These are phyloP conservation scores for Phialophora verrucosa DNA, from an alignment of 2,329 filamentous ascomycete genomes.

Conservation along the genomic window DNA sequence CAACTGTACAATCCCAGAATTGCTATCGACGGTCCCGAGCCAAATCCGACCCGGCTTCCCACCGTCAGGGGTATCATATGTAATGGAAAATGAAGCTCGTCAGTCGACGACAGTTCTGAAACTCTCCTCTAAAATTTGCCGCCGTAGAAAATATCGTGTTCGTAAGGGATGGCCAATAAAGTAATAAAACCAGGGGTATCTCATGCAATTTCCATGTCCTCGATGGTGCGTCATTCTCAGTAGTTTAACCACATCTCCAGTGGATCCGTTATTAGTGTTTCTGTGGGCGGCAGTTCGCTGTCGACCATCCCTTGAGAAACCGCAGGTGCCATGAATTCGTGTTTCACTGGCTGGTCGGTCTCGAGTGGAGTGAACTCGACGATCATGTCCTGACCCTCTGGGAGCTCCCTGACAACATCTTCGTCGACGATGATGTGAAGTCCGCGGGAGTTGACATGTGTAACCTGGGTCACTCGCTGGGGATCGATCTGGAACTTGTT, in stretches of 20 bases:
- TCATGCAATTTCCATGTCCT: slow-evolving; percentile 33
- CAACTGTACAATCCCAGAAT: slow-evolving; percentile 8
- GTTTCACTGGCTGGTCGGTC: slow-evolving; percentile 41
- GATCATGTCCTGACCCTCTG: slow-evolving; percentile 89
- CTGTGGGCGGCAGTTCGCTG: slow-evolving; percentile 31
- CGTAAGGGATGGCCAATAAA: slow-evolving; percentile 27
- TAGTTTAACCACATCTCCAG: slow-evolving; percentile 42
- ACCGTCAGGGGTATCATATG: slow-evolving; percentile 33
- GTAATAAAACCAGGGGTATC: slow-evolving; percentile 27
- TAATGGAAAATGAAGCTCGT: slow-evolving; percentile 15
- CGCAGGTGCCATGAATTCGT: slow-evolving; percentile 29
- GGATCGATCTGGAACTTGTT: slow-evolving; percentile 82
- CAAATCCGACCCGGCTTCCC: slow-evolving; percentile 14
- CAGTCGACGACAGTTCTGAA: slow-evolving; percentile 9
- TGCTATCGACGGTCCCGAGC: not conserved
- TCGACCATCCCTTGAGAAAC: slow-evolving; percentile 35
- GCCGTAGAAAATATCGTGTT: slow-evolving; percentile 31
- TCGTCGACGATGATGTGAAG: slow-evolving; percentile 88
- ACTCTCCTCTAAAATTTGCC: slow-evolving; percentile 24
- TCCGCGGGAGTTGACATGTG: slow-evolving; percentile 75
- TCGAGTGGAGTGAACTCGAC: slow-evolving; percentile 71
- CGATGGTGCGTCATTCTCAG: slow-evolving; percentile 26
- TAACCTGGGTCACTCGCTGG: slow-evolving; percentile 69
- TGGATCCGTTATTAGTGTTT: slow-evolving; percentile 34
- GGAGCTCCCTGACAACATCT: slow-evolving; percentile 80